Conservation (phyloP, 2,329 filamentous ascomycete genomes). For the Pseudohalonectria lignicola region DNA sequence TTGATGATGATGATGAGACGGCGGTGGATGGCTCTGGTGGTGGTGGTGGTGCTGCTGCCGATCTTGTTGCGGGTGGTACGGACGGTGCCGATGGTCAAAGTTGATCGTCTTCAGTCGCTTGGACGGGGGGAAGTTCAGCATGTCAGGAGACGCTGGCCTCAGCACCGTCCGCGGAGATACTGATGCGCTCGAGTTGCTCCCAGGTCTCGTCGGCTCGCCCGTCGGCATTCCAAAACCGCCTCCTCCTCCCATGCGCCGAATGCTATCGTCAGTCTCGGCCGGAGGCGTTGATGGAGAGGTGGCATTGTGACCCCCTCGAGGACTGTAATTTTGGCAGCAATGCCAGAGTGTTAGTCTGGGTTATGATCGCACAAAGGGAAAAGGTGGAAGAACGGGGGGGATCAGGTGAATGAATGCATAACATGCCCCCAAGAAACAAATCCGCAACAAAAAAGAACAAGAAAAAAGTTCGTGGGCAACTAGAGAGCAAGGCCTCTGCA, state of each 20-base stretch:
- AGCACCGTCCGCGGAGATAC: conserved; percentile 33
- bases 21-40: background rate
- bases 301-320: conserved; percentile 47
- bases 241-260: conserved; percentile 21
- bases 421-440: too few species aligned
- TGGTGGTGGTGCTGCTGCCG: conserved; percentile 2
- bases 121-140: conserved; percentile 18
- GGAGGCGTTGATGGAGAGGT: conserved; percentile 42
- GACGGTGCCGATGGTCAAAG: conserved; percentile 25
- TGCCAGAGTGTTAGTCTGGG: conserved; percentile 1
- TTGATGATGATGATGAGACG: conserved; percentile 1
- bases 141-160: conserved; percentile 18
- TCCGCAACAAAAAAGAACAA: background rate
- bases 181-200: conserved; percentile 34
- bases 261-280: conserved; percentile 33
- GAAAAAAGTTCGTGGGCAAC: too few species aligned
- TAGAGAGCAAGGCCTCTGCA: too few species aligned
- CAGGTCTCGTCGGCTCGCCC: conserved; percentile 24
- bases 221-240: conserved; percentile 15
- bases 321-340: conserved; percentile 24
- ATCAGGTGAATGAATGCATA: too few species aligned
- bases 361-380: background rate
- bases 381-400: background rate
- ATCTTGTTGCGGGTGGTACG: background rate
- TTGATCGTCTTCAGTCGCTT: conserved; percentile 40